A percentile compares a stretch with the other conserved stretches of the same genome.
These are phyloP conservation scores for Cladosporium sp. DNA, from an alignment of 2,329 filamentous ascomycete genomes.

Conservation along the genomic window DNA sequence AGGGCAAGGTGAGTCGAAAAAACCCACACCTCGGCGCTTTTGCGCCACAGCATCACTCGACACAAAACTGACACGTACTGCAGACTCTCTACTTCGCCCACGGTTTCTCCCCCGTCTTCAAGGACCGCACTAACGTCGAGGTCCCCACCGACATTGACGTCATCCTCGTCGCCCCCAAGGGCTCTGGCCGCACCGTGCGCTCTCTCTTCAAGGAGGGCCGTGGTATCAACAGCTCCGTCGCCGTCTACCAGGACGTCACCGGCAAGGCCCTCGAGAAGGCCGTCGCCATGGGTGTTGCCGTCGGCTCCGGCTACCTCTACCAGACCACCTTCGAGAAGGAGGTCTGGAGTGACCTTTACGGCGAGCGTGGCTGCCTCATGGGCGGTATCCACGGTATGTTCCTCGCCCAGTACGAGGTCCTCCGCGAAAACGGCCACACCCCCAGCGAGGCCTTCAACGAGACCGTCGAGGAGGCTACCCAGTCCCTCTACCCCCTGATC, in stretches of 20 bases:
- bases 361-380: conserved; percentile 99
- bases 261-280: conserved; percentile 99
- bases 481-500: conserved; percentile 96
- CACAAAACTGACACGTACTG: conserved; percentile 4
- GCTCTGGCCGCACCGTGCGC: conserved; percentile 96
- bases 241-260: conserved; percentile 97
- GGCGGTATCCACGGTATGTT: conserved; percentile 99
- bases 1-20: conserved; percentile 83
- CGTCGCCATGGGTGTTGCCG: conserved; percentile 90
- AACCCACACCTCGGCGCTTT: neutral
- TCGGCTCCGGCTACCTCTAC: conserved; percentile 98
- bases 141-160: conserved; percentile 95
- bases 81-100: conserved; percentile 99
- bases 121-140: conserved; percentile 98
- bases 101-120: conserved; percentile 99
- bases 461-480: conserved; percentile 99
- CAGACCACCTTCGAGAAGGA: conserved; percentile 99
- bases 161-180: conserved; percentile 99
- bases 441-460: conserved; percentile 99
- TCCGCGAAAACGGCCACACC: conserved; percentile 96
- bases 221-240: conserved; percentile 99
- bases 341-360: conserved; percentile 99
- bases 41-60: conserved; percentile 1
- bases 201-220: conserved; percentile 98
- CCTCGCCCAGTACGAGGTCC: conserved; percentile 99